Evolutionary conservation across 192 early-diverging fungal genomes (phyloP), one percentile per base, ranked within the genome.

Genomic region (Gryganskiella cystojenkinii): DNA sequence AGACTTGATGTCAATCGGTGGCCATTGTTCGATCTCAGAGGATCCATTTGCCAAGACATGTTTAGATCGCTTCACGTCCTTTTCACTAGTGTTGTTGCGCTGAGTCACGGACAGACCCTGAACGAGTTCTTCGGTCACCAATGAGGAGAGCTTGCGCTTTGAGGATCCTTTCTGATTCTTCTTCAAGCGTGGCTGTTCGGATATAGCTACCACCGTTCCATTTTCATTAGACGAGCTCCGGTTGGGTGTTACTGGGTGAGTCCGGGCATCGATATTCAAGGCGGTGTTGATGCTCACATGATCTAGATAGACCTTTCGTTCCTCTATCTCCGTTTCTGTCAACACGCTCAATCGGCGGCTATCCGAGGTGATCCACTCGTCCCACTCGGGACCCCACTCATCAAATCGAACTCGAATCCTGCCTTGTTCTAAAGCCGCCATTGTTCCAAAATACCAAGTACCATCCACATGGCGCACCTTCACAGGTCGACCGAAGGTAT

Each of bases 361-460:
- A 20, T 81, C 84, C 3, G 82, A 80, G 7, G 81, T 70, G 20
- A 88, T 57, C 87, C 87, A 88, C 65, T 88, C 87, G 47, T 88
- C 87, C 65, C 75, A 86, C n/a, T 72, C 54, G 8, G 80, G 64
- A 25, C 64, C 71, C 84, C 87, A 86, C 3, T 80, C 84, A 71
- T 88, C 87, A 54, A 81, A 86, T 28, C 80, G 84, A n/a, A 88
- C 71, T 30, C 67, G 61, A 24, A 88, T 81, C 55, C 75, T 79
- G 0, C 82, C 80, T 10, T 74, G 61, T n/a, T 79, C 45, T 68
- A 84, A 61, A 2, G 65, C 80, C 3, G 84, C 63, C 71, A 84
- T 67, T 2, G 56, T 52, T 20, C 83, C 87, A 13, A 70, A 63
- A 33, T 86, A 81, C 87, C 87, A 88, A 15, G 71, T 76, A 17